A percentile compares a stretch with the other conserved stretches of the same genome.
These are phyloP conservation scores for Colletotrichum higginsianum DNA, from an alignment of 2,329 filamentous ascomycete genomes.

Conservation along the genomic window DNA sequence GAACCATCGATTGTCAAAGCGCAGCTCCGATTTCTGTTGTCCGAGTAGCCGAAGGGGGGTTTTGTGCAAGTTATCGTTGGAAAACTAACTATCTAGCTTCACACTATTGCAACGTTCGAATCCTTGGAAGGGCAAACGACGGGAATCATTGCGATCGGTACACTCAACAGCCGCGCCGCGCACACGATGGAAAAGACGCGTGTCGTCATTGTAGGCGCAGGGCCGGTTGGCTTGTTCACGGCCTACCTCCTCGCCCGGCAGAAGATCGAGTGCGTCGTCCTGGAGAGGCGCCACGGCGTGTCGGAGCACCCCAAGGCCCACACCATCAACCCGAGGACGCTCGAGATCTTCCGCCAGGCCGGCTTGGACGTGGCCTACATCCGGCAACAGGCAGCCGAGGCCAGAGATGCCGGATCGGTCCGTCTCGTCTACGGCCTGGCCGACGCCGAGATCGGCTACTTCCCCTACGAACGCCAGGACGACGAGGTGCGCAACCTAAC, in stretches of 20 bases:
- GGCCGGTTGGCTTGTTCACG: constrained; percentile 35
- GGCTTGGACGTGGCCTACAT: constrained; percentile 32
- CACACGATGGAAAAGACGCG: constrained; percentile 23
- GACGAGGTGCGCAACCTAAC: constrained; percentile 26
- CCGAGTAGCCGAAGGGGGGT: not conserved
- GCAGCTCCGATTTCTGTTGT: not conserved
- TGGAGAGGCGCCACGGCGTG: constrained; percentile 21
- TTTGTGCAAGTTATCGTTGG: not conserved
- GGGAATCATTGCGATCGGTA: not conserved
- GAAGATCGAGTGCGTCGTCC: constrained; percentile 33
- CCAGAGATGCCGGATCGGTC: constrained; percentile 32
- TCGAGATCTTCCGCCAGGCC: constrained; percentile 42
- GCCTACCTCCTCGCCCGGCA: constrained; percentile 28
- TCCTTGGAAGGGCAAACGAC: not conserved
- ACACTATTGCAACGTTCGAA: not conserved
- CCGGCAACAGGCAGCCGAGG: constrained; percentile 30
- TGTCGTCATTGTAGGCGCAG: constrained; percentile 32
- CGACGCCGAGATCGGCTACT: constrained; percentile 33
- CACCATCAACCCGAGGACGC: constrained; percentile 39
- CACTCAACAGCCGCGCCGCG: not conserved
- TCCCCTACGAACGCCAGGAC: constrained; percentile 41
- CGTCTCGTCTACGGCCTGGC: constrained; percentile 36
- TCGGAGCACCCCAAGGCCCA: constrained; percentile 39
- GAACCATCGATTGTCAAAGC: not conserved
- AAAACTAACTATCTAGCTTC: not conserved